These are phyloP conservation scores for Wallemia mellicola DNA, from an alignment of 1,284 basidiomycete genomes.

Conservation along the genomic window DNA sequence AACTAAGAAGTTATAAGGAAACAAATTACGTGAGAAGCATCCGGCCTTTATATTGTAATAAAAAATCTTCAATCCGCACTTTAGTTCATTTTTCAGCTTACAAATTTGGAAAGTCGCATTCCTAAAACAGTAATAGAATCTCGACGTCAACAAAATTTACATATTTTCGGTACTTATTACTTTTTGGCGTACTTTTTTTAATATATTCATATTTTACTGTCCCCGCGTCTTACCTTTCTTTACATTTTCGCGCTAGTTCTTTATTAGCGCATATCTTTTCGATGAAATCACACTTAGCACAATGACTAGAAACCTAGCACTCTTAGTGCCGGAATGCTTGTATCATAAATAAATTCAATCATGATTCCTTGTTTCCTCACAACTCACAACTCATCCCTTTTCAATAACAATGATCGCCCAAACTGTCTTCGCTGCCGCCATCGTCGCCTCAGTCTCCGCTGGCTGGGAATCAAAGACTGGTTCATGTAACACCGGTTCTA, in stretches of 20 bases:
- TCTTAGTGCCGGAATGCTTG: not conserved
- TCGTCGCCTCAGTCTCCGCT: not conserved
- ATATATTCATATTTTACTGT: too few species aligned
- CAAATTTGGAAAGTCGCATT: not conserved
- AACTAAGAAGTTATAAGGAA: not conserved
- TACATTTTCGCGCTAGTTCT: too few species aligned
- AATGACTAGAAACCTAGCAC: too few species aligned
- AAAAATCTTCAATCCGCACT: not conserved
- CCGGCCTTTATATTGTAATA: not conserved
- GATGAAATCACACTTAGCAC: not conserved
- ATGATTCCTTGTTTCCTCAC: too few species aligned
- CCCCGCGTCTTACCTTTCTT: not conserved
- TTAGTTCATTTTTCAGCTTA: too few species aligned
- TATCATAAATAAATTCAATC: not conserved
- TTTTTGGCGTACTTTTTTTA: too few species aligned
- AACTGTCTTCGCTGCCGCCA: not conserved
- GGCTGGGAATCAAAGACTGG: not conserved
- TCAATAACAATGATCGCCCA: not conserved
- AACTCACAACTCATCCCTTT: not conserved
- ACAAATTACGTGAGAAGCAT: not conserved
- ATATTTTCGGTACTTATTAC: too few species aligned
- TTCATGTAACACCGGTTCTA: not conserved
- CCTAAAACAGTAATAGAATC: not conserved
- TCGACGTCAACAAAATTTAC: not conserved
- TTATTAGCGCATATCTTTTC: not conserved